A percentile compares a stretch with the other conserved stretches of the same genome.
These are phyloP conservation scores for Kodamaea arcana DNA, from an alignment of 1,139 yeast species.

Conservation along the genomic window DNA sequence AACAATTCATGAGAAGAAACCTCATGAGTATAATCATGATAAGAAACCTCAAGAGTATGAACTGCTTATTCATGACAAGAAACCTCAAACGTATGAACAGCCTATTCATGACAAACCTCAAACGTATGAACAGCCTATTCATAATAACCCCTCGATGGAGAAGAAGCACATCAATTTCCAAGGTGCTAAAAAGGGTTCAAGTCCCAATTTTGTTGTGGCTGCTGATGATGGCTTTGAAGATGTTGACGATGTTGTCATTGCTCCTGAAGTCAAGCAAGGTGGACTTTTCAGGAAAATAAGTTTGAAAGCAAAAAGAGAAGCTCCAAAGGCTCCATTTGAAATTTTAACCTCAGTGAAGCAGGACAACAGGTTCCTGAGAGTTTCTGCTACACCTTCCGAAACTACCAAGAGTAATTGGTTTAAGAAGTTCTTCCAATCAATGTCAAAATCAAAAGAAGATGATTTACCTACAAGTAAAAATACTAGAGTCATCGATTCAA, in stretches of 20 bases:
- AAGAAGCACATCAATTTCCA: constrained; percentile 1
- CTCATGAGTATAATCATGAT: too few relatives aligned
- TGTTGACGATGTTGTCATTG: constrained; percentile 4
- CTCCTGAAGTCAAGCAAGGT: constrained; percentile 5
- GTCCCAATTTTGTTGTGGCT: background rate
- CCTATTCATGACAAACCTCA: constrained; percentile 2
- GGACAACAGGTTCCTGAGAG: constrained; percentile 24
- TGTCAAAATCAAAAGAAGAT: constrained; percentile 8
- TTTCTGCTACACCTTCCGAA: constrained; percentile 14
- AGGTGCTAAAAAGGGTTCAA: background rate
- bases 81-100: constrained; percentile 5
- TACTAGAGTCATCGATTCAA: constrained; percentile 33
- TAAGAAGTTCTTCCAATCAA: constrained; percentile 29
- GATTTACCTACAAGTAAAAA: constrained; percentile 15
- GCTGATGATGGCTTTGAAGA: constrained; percentile 7
- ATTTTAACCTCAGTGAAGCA: background rate
- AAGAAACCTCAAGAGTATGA: too few relatives aligned
- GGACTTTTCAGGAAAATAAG: constrained; percentile 26
- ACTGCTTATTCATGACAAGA: constrained; percentile 4
- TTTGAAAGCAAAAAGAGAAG: constrained; percentile 42
- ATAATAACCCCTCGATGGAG: constrained; percentile 1
- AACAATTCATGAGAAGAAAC: too few relatives aligned
- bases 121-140: constrained; percentile 5
- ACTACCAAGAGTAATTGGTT: constrained; percentile 30
- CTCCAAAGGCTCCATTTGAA: constrained; percentile 37